Evolutionary conservation across 1,284 basidiomycete species (phyloP).

Genomic region (Athelia sp.): DNA sequence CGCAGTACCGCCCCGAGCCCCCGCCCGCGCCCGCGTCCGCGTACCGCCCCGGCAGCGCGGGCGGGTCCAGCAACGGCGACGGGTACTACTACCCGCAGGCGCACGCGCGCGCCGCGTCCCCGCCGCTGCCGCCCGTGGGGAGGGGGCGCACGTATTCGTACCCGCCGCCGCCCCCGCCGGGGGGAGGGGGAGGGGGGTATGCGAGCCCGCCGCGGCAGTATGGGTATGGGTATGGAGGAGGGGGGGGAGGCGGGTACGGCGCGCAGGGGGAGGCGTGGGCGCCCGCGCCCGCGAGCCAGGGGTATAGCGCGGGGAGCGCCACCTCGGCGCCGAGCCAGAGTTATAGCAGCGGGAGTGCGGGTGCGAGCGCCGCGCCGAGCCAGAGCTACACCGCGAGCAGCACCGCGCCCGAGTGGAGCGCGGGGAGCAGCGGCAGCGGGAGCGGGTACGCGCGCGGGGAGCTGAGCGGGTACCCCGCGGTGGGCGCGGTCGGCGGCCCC

Average conservation of each 20-base stretch:
- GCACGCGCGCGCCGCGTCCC: neutral
- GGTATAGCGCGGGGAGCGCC: too few species aligned
- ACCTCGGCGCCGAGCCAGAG: too few species aligned
- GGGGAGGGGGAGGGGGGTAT: neutral
- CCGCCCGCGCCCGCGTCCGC: too few species aligned
- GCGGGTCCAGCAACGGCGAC: neutral
- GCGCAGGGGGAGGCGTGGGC: too few species aligned
- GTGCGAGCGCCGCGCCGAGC: conserved; percentile 1
- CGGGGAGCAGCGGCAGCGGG: too few species aligned
- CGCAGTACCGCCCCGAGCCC: neutral
- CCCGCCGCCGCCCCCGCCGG: neutral
- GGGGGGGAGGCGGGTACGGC: too few species aligned
- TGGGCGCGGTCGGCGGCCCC: conserved; percentile 5
- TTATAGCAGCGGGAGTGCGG: neutral
- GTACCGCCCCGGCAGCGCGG: neutral
- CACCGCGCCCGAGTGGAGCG: too few species aligned
- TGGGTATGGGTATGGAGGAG: too few species aligned
- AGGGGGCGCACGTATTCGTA: neutral
- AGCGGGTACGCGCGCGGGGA: too few species aligned
- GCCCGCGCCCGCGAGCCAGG: neutral
- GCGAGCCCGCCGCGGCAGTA: too few species aligned
- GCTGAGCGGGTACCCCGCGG: too few species aligned
- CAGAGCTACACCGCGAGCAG: neutral
- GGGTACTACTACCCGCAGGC: neutral
- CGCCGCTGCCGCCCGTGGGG: neutral